These are phyloP conservation scores for Dactylella cylindrospora DNA, from an alignment of 2,329 filamentous ascomycete species.

Conservation along the genomic window DNA sequence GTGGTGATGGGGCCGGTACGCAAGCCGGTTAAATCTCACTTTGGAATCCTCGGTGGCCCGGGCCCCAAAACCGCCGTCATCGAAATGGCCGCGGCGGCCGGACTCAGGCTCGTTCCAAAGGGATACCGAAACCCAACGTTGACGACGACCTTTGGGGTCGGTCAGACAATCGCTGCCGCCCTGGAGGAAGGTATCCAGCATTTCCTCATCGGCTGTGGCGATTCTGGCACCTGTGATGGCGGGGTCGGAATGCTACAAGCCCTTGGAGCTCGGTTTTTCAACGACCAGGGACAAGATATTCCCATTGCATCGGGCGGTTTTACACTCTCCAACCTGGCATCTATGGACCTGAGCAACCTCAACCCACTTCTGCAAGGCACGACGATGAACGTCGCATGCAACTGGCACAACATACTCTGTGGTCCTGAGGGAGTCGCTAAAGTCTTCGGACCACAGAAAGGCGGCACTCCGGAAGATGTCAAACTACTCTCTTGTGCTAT, in stretches of 20 bases:
- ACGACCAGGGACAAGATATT: slow-evolving; percentile 51
- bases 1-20: slow-evolving; percentile 56
- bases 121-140: slow-evolving; percentile 55
- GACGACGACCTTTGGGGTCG: slow-evolving; percentile 60
- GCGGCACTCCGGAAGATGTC: no score
- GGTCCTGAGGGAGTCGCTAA: no score
- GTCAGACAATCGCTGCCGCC: slow-evolving; percentile 56
- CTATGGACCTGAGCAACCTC: no score
- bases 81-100: slow-evolving; percentile 60
- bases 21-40: slow-evolving; percentile 54
- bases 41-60: slow-evolving; percentile 54
- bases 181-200: slow-evolving; percentile 55
- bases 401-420: no score
- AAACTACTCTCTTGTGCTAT: no score
- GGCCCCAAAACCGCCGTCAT: slow-evolving; percentile 55
- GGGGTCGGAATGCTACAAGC: slow-evolving; percentile 61
- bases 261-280: slow-evolving; percentile 56
- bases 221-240: slow-evolving; percentile 60
- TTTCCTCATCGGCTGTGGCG: slow-evolving; percentile 59
- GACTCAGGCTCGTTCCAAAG: slow-evolving; percentile 57
- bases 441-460: no score
- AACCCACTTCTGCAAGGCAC: no score
- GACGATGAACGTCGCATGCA: no score
- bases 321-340: no score
- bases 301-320: no score